phyloP scores from a whole-genome alignment of 345 rosid genomes.

The Lepidium sativum region DNA sequence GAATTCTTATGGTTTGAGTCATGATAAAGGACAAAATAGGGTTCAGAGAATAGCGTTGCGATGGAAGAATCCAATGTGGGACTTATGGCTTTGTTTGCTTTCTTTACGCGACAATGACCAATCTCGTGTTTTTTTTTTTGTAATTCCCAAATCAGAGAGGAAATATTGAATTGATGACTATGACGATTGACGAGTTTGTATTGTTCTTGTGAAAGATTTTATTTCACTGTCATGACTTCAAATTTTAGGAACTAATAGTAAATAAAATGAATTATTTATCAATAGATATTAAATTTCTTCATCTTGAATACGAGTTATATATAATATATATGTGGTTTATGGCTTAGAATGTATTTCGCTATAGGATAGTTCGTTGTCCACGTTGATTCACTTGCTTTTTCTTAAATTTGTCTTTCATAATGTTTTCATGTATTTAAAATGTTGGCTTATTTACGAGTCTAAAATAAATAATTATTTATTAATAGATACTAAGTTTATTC shows the following conservation, averaged over 20 bases:
- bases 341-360: too few relatives aligned
- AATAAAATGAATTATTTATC: too few relatives aligned
- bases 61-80: constrained; percentile 52
- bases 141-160: background rate
- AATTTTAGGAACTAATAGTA: background rate
- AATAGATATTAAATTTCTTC: too few relatives aligned
- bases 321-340: too few relatives aligned
- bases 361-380: too few relatives aligned
- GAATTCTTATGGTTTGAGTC: constrained; percentile 20
- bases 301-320: too few relatives aligned
- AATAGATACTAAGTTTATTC: too few relatives aligned
- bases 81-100: constrained; percentile 19
- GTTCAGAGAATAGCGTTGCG: constrained; percentile 20
- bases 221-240: constrained; percentile 5
- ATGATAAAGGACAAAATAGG: constrained; percentile 19
- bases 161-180: background rate
- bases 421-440: too few relatives aligned
- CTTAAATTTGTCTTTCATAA: too few relatives aligned
- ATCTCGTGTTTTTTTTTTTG: constrained; percentile 5
- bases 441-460: too few relatives aligned
- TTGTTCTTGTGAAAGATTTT: constrained; percentile 18
- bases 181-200: constrained; percentile 4
- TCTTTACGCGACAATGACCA: constrained; percentile 14
- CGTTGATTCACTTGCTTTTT: too few relatives aligned
- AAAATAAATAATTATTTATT: too few relatives aligned